Percentiles rank a stretch among this genome's conserved stretches.
Evolutionary conservation across 805 yeast species (phyloP).

Genomic region (Ogataea trehalophila): DNA sequence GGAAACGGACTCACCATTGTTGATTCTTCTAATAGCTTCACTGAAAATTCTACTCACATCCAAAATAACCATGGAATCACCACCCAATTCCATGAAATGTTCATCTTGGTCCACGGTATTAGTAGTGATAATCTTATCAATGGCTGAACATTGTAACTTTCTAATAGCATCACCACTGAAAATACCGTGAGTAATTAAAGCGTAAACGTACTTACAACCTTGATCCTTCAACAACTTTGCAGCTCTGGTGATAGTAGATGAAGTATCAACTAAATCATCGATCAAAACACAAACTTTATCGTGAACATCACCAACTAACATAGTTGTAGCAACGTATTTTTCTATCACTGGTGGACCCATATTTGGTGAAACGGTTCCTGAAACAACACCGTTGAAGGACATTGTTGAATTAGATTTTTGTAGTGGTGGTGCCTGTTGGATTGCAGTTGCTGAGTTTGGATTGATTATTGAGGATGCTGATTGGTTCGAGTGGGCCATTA

Average conservation of each 20-base stretch:
- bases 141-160: conserved; percentile 58
- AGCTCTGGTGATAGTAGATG: conserved; percentile 86
- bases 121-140: conserved; percentile 84
- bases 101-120: conserved; percentile 85
- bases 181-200: conserved; percentile 87
- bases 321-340: conserved; percentile 64
- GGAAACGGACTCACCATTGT: conserved; percentile 94
- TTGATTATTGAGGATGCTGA: conserved; percentile 14
- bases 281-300: conserved; percentile 83
- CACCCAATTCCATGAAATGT: conserved; percentile 49
- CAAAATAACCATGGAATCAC: conserved; percentile 57
- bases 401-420: conserved; percentile 14
- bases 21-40: conserved; percentile 92
- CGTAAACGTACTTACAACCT: conserved; percentile 84
- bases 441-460: conserved; percentile 11
- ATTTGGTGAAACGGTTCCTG: neutral
- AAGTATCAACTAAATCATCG: conserved; percentile 93
- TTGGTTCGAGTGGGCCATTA: conserved; percentile 9
- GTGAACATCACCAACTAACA: conserved; percentile 93
- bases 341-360: conserved; percentile 8
- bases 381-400: conserved; percentile 12
- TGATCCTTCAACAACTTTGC: conserved; percentile 88
- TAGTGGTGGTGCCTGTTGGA: conserved; percentile 10
- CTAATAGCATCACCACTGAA: conserved; percentile 88
- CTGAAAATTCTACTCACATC: conserved; percentile 88